Conservation (phyloP, 495 filamentous ascomycete genomes). For the Hamigera avellanea region DNA sequence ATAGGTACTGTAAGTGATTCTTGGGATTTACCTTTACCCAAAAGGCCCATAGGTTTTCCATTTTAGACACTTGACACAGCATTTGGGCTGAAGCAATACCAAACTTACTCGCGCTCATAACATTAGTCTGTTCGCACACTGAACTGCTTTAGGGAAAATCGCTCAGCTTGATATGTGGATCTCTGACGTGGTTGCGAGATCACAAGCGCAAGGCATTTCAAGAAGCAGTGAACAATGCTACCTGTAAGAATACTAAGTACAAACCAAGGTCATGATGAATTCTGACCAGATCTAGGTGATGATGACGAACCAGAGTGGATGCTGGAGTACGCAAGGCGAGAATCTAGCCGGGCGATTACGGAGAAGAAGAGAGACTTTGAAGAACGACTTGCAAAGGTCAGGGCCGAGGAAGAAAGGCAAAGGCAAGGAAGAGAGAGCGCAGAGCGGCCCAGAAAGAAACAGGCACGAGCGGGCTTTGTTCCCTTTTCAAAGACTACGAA, state of each 20-base stretch:
- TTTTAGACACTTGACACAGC: no score
- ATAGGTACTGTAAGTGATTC: constrained; percentile 30
- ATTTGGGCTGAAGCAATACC: no score
- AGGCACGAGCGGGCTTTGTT: constrained; percentile 23
- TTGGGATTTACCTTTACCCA: constrained; percentile 1
- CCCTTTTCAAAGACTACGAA: constrained; percentile 1
- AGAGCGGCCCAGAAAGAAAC: constrained; percentile 38
- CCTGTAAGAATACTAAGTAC: constrained; percentile 17
- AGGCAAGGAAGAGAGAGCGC: constrained; percentile 36
- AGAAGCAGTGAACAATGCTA: constrained; percentile 26
- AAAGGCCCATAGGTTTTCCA: no score
- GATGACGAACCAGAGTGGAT: constrained; percentile 85
- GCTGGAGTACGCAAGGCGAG: constrained; percentile 55
- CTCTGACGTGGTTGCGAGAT: constrained; percentile 86
- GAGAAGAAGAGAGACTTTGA: constrained; percentile 62
- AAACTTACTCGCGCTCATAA: no score
- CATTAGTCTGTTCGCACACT: no score
- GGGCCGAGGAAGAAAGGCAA: constrained; percentile 53
- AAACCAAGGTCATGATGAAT: not conserved
- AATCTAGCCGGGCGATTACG: constrained; percentile 55
- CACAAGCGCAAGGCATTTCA: constrained; percentile 62
- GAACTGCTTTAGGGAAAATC: constrained; percentile 70
- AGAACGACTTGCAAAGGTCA: constrained; percentile 50
- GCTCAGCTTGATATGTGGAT: constrained; percentile 82
- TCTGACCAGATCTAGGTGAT: constrained; percentile 28